These are phyloP conservation scores for Inga leiocalycina DNA, from an alignment of 306 rosid genomes.

Conservation along the genomic window DNA sequence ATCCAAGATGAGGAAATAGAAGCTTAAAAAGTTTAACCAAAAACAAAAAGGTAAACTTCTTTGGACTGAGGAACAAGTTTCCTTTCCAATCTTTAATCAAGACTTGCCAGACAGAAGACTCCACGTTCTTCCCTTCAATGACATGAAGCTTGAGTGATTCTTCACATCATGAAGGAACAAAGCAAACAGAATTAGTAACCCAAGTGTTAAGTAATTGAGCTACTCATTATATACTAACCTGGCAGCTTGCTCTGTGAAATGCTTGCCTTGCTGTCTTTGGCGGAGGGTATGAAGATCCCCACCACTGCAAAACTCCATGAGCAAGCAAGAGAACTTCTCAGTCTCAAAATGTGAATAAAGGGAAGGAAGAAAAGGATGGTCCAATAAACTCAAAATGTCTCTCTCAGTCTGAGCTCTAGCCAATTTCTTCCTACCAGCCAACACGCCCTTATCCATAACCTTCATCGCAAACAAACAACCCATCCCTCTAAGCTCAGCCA, in stretches of 20 bases:
- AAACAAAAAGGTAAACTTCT: neutral
- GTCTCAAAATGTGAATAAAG: slow-evolving; percentile 67
- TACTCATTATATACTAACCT: slow-evolving; percentile 34
- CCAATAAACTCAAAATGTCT: slow-evolving; percentile 55
- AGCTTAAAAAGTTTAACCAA: neutral
- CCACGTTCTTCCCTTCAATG: neutral
- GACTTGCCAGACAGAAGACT: neutral
- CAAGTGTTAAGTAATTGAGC: neutral
- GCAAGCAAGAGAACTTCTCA: slow-evolving; percentile 62
- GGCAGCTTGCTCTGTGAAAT: slow-evolving; percentile 58
- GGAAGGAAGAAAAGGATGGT: slow-evolving; percentile 67
- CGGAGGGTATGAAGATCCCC: slow-evolving; percentile 68
- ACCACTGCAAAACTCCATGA: slow-evolving; percentile 71
- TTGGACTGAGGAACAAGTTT: neutral
- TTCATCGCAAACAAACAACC: slow-evolving; percentile 61
- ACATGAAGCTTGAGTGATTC: neutral
- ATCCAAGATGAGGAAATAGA: neutral
- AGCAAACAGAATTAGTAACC: neutral
- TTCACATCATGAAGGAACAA: neutral
- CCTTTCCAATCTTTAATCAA: neutral
- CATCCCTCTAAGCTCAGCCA: slow-evolving; percentile 60
- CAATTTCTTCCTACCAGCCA: slow-evolving; percentile 61
- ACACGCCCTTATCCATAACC: slow-evolving; percentile 61
- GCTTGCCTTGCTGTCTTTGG: slow-evolving; percentile 61
- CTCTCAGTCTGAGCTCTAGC: slow-evolving; percentile 63